Conservation (phyloP, 345 rosid species). For the Firmiana major region DNA sequence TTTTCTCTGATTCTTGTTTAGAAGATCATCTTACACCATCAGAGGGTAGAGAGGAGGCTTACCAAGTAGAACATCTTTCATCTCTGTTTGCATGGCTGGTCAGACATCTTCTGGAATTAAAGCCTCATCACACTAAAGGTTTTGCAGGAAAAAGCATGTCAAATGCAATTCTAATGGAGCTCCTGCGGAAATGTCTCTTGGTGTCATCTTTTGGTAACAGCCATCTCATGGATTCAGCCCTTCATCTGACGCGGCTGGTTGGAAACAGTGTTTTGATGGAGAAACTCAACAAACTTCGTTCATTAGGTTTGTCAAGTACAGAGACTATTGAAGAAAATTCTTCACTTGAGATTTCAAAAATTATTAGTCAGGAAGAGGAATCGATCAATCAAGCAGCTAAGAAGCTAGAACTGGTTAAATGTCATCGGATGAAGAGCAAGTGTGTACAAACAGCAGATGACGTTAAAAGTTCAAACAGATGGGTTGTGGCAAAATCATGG, state of each 20-base stretch:
- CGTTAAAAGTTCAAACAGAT: slow-evolving; percentile 31
- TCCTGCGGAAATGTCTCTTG: slow-evolving; percentile 51
- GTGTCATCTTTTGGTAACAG: slow-evolving; percentile 39
- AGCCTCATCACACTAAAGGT: slow-evolving; percentile 29
- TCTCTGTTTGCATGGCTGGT: slow-evolving; percentile 71
- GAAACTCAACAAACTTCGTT: slow-evolving; percentile 47
- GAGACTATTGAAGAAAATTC: slow-evolving; percentile 29
- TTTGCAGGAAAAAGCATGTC: slow-evolving; percentile 31
- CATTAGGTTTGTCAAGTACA: slow-evolving; percentile 20
- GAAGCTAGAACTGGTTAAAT: slow-evolving; percentile 53
- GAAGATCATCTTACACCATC: slow-evolving; percentile 23
- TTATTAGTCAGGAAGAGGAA: slow-evolving; percentile 44
- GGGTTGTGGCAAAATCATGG: slow-evolving; percentile 69
- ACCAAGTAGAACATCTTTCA: slow-evolving; percentile 41
- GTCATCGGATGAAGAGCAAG: slow-evolving; percentile 26
- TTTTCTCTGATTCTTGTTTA: slow-evolving; percentile 17
- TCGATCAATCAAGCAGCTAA: slow-evolving; percentile 45
- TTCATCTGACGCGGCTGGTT: slow-evolving; percentile 44
- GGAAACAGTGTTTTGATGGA: slow-evolving; percentile 35
- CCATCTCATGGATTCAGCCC: slow-evolving; percentile 45
- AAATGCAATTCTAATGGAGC: slow-evolving; percentile 36
- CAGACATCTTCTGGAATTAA: slow-evolving; percentile 42
- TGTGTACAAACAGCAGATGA: slow-evolving; percentile 19
- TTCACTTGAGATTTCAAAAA: slow-evolving; percentile 17
- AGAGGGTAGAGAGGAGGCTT: slow-evolving; percentile 30